Evolutionary conservation across 208 protist species (phyloP), one percentile per base, ranked within the genome.

Genomic region (Trypanosoma cruzi): DNA sequence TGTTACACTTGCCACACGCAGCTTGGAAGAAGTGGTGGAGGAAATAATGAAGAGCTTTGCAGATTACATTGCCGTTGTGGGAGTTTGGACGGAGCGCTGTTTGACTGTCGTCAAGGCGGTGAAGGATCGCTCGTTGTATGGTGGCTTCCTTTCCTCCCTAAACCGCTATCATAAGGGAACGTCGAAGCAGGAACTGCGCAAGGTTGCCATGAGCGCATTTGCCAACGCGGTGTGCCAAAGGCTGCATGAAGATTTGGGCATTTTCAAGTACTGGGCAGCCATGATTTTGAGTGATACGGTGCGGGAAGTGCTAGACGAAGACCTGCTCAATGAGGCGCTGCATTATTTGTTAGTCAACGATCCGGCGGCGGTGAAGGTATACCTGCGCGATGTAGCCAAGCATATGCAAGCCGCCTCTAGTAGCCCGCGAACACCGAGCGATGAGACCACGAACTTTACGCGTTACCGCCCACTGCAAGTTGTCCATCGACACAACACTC

Each of bases 231-330:
- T 95, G 14, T 50, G 74, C 22, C 42, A 72, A 42, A 84, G 92
- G 56, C 60, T 92, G 34, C 73, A 95, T 67, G 86, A 95, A 58
- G 86, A 90, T 42, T 73, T 91, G 5, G 49, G 52, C 53, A 65
- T 96, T 48, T 96, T 92, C 53, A 52, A 63, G 14, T 93, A 86
- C 71, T 96, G 84, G 85, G 81, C 85, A 10, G 73, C 86, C 54
- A 75, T 91, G 60, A 77, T 92, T 48, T 75, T 82, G 6, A 88
- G 84, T 42, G 87, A 96, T 77, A 28, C 59, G 32, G 70, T 53
- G 10, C 81, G 87, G 22, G 52, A 71, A 24, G 69, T 96, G 28
- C 75, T 92, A 22, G 79, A 89, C 34, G 86, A 92, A 55, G 79
- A 88, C 46, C 64, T 92, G 54, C 78, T 93, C 42, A 90, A 93